Evolutionary conservation across 257 asterid species (phyloP).

Genomic region (Eucommia ulmoides): DNA sequence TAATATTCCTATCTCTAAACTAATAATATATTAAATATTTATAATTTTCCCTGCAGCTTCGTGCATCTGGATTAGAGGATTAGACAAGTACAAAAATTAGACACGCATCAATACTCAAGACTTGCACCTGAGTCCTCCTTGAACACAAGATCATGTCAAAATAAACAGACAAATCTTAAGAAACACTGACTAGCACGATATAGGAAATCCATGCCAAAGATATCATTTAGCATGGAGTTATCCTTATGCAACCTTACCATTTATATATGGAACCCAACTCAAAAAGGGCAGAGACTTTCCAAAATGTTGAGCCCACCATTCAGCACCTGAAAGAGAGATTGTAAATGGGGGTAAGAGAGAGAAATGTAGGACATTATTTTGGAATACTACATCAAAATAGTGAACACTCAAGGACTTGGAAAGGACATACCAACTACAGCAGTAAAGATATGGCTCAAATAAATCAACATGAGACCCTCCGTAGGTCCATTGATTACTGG

Average conservation of each 20-base stretch:
- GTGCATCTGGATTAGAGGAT: no score
- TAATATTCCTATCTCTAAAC: no score
- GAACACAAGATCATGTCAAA: no score
- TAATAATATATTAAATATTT: no score
- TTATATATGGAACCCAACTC: constrained; percentile 72
- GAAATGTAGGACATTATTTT: not conserved
- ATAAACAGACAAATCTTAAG: no score
- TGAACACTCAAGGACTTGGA: constrained; percentile 9
- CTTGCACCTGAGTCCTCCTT: no score
- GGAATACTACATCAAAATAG: constrained; percentile 1
- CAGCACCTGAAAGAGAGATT: constrained; percentile 54
- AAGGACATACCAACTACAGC: constrained; percentile 50
- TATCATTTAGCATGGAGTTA: no score
- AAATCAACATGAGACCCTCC: constrained; percentile 85
- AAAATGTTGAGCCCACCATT: constrained; percentile 85
- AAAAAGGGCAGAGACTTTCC: constrained; percentile 66
- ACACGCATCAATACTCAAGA: no score
- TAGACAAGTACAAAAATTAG: no score
- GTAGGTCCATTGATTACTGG: constrained; percentile 94
- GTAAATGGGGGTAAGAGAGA: not conserved
- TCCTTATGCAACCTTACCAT: constrained; percentile 42
- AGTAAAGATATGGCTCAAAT: constrained; percentile 56
- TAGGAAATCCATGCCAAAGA: no score
- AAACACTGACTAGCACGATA: no score
- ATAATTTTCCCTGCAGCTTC: no score